Evolutionary conservation across 441 rosid species (phyloP).

Genomic region (Euphorbia schlechtendalii): DNA sequence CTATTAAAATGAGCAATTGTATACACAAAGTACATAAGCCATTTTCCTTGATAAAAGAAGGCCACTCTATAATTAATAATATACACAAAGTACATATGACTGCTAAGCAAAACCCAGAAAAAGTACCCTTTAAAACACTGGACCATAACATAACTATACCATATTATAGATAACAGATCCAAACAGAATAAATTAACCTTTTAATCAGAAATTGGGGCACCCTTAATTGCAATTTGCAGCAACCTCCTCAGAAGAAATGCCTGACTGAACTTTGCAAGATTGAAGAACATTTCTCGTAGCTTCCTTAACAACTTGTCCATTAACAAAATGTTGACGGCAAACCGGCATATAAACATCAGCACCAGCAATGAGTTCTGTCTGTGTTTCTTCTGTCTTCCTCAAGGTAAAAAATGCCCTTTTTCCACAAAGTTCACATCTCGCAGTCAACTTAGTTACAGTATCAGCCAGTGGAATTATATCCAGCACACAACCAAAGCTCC

Average conservation of each 20-base stretch:
- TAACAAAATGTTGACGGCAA: constrained; percentile 71
- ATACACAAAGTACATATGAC: background rate
- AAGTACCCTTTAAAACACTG: background rate
- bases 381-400: constrained; percentile 57
- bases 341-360: constrained; percentile 82
- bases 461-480: constrained; percentile 82
- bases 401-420: constrained; percentile 65
- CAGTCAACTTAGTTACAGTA: constrained; percentile 62
- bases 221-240: background rate
- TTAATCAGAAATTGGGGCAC: background rate
- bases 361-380: constrained; percentile 76
- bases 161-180: background rate
- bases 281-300: constrained; percentile 30
- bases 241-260: background rate
- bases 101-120: background rate
- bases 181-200: background rate
- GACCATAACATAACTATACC: background rate
- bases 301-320: constrained; percentile 36
- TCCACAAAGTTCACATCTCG: constrained; percentile 77
- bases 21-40: too few relatives aligned
- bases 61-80: background rate
- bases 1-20: too few relatives aligned
- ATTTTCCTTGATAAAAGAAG: too few relatives aligned
- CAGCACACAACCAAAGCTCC: constrained; percentile 73
- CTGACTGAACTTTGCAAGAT: constrained; percentile 23